Evolutionary conservation across 2,329 filamentous ascomycete species (phyloP).

Genomic region (Verticillium nubilum): DNA sequence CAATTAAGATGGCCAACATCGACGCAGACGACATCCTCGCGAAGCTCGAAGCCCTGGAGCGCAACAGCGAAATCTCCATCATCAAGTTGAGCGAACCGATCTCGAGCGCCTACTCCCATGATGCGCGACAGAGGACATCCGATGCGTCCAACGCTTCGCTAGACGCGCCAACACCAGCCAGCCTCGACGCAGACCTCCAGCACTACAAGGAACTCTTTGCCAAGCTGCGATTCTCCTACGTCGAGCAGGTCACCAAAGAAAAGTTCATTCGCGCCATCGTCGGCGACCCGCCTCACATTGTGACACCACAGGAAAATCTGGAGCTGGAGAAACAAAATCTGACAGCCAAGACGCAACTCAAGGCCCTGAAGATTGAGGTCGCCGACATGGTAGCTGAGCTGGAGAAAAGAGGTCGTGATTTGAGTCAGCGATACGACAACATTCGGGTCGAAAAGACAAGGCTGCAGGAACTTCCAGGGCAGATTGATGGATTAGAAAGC

Average conservation of each 20-base stretch:
- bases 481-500: conserved; percentile 42
- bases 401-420: conserved; percentile 55
- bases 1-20: conserved; percentile 21
- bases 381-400: conserved; percentile 67
- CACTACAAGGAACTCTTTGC: conserved; percentile 96
- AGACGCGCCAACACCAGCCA: conserved; percentile 66
- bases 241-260: conserved; percentile 98
- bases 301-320: conserved; percentile 75
- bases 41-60: conserved; percentile 47
- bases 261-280: conserved; percentile 93
- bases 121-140: conserved; percentile 54
- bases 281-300: conserved; percentile 81
- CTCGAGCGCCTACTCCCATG: conserved; percentile 40
- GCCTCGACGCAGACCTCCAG: conserved; percentile 73
- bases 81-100: conserved; percentile 73
- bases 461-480: conserved; percentile 45
- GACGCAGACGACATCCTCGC: conserved; percentile 37
- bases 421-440: conserved; percentile 49
- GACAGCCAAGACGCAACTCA: conserved; percentile 67
- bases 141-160: conserved; percentile 64
- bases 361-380: conserved; percentile 75
- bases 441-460: conserved; percentile 42
- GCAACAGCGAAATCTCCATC: conserved; percentile 62
- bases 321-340: conserved; percentile 66
- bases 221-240: conserved; percentile 93